Base-by-base conservation (phyloP, 2,329 filamentous ascomycete genomes). In the Trichoderma atroviride region DNA sequence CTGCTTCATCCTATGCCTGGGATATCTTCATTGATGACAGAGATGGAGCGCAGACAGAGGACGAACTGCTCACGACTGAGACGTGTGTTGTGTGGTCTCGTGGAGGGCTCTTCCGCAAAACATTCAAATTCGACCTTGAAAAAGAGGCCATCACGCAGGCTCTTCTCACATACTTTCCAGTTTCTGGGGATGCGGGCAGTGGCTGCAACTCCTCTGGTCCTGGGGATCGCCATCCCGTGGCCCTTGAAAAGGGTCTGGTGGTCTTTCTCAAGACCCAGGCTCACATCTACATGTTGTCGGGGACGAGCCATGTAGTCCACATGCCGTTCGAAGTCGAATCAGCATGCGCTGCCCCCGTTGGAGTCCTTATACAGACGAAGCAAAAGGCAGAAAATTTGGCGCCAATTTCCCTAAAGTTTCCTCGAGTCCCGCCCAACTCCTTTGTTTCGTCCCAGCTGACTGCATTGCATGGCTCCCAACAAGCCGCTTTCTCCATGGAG, bases 271-370 rank as follows among this genome's bases (percentile, higher is more conserved):
- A 92, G 80, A 94, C 93, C 0, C 95, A 98, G 77, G 94, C 93
- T 27, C 95, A 98, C 77, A 89, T 99, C 73, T 96, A 94, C 83
- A 97, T 96, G 78, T 86, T 98, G 47, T 88, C 92, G 2, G 95
- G 95, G 24, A 90, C 93, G 40, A 96, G 88, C 76, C 92, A 99
- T 85, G 88, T 97, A 70, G 86, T 98, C 59, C 93, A 97, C 78
- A 88, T 99, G 76, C 95, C 95, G 1, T 99, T 99, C 76, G 94
- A 98, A 80, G 92, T 97, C 53, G 93, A 97, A 77, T 89, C 89
- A 65, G 94, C 92, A 35, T 93, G 94, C 78, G 89, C 95, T 43
- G 92, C 92, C 14, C 92, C 94, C 6, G 85, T 89, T 37, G 96
- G 96, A 31, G 86, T 98, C 61, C 86, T 99, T 24, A 88, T 99